phyloP scores from a whole-genome alignment of 2,329 filamentous ascomycete genomes.

The Neoarthrinium moseri region DNA sequence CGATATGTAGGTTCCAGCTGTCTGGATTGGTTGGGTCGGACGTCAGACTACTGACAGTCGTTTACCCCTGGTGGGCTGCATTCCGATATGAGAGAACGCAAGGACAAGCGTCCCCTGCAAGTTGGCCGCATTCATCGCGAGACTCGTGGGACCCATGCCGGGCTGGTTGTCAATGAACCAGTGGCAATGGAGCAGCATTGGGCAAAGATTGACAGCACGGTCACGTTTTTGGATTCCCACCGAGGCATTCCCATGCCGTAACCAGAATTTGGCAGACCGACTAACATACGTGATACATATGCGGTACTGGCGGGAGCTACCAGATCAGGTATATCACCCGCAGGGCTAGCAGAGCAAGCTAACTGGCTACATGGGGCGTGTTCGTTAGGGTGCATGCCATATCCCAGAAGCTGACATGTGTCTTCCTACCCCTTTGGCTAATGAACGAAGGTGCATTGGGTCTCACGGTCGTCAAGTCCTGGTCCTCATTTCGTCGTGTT shows the following conservation, averaged over 20 bases:
- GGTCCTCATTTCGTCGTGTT: too few relatives aligned
- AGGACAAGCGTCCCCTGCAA: background rate
- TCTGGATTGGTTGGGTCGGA: too few relatives aligned
- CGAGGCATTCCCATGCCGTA: too few relatives aligned
- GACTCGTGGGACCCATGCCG: slow-evolving; percentile 5
- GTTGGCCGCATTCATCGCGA: background rate
- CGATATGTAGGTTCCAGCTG: too few relatives aligned
- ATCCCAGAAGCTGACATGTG: too few relatives aligned
- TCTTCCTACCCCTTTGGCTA: too few relatives aligned
- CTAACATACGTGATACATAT: background rate
- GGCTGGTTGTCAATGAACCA: background rate
- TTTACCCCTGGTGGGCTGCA: background rate
- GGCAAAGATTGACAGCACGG: background rate
- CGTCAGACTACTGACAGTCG: too few relatives aligned
- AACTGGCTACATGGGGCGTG: background rate
- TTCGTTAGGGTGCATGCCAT: background rate
- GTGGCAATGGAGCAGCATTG: background rate
- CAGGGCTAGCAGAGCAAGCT: background rate
- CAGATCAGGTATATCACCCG: slow-evolving; percentile 1
- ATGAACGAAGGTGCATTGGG: too few relatives aligned
- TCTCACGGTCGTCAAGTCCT: too few relatives aligned
- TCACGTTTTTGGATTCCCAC: background rate
- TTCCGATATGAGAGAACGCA: background rate
- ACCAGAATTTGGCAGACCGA: background rate
- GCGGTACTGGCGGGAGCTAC: background rate